Percentiles rank a stretch among this genome's conserved stretches.
These are phyloP conservation scores for Backusella sp. DNA, from an alignment of 192 early-diverging fungal species.

Conservation along the genomic window DNA sequence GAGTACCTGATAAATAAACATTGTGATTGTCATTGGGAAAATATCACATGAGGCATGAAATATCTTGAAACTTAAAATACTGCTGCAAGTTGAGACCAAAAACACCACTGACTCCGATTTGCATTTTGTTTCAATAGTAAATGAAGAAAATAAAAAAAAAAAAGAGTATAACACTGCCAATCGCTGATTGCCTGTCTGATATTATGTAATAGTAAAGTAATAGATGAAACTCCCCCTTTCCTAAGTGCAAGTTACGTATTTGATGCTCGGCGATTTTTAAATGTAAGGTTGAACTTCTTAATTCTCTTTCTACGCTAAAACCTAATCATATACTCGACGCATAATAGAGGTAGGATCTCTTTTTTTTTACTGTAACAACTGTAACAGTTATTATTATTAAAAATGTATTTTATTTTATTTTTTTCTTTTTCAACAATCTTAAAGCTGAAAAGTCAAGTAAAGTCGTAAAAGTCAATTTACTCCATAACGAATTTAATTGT, in stretches of 20 bases:
- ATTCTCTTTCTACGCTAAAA: background rate
- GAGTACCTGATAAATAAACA: background rate
- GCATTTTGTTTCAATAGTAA: conserved; percentile 4
- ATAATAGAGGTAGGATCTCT: too few relatives aligned
- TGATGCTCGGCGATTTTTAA: background rate
- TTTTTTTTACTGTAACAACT: too few relatives aligned
- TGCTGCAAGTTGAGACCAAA: background rate
- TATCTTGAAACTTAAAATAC: background rate
- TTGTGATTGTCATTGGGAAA: background rate
- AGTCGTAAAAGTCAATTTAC: too few relatives aligned
- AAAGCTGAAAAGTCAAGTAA: too few relatives aligned
- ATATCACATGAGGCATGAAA: background rate
- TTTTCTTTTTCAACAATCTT: too few relatives aligned
- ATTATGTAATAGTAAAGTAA: background rate
- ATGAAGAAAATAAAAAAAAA: background rate
- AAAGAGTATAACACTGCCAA: background rate
- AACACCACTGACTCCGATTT: background rate
- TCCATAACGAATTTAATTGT: too few relatives aligned
- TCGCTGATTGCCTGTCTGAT: background rate
- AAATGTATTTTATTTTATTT: too few relatives aligned
- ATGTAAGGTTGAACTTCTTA: background rate
- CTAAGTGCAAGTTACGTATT: background rate
- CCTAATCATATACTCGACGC: too few relatives aligned
- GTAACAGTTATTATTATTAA: too few relatives aligned
- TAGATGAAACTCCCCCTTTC: background rate